Evolutionary conservation across 306 rosid species (phyloP).

Genomic region (Albizia julibrissin): DNA sequence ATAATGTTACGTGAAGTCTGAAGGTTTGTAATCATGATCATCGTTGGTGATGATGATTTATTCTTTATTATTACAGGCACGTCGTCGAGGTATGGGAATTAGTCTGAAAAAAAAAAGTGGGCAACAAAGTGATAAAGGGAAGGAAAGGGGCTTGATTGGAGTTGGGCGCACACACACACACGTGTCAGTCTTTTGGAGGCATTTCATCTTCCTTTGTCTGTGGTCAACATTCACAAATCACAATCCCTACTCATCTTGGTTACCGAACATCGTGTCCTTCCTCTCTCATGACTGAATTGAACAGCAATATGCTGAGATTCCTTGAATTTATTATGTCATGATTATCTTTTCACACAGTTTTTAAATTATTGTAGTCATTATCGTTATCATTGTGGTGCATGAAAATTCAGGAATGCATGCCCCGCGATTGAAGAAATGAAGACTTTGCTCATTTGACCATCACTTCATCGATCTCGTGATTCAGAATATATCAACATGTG

Average conservation of each 20-base stretch:
- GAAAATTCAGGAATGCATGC: not conserved
- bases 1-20: not conserved
- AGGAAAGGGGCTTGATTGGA: slow-evolving; percentile 44
- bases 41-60: not conserved
- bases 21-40: not conserved
- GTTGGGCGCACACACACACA: slow-evolving; percentile 22
- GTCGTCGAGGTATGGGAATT: slow-evolving; percentile 28
- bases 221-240: slow-evolving; percentile 42
- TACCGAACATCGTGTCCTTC: slow-evolving; percentile 7
- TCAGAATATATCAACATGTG: not conserved
- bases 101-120: slow-evolving; percentile 19
- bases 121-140: slow-evolving; percentile 43
- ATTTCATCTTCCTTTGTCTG: slow-evolving; percentile 23
- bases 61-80: not conserved
- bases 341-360: not conserved
- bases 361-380: not conserved
- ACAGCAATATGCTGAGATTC: not conserved
- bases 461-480: not conserved
- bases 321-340: not conserved
- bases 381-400: not conserved
- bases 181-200: slow-evolving; percentile 45
- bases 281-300: not conserved
- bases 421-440: not conserved
- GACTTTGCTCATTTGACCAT: not conserved
- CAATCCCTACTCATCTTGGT: slow-evolving; percentile 28